A percentile compares a stretch with the other conserved stretches of the same genome.
Evolutionary conservation across 257 asterid genomes (phyloP).

Genomic region (Rubia yunnanensis): DNA sequence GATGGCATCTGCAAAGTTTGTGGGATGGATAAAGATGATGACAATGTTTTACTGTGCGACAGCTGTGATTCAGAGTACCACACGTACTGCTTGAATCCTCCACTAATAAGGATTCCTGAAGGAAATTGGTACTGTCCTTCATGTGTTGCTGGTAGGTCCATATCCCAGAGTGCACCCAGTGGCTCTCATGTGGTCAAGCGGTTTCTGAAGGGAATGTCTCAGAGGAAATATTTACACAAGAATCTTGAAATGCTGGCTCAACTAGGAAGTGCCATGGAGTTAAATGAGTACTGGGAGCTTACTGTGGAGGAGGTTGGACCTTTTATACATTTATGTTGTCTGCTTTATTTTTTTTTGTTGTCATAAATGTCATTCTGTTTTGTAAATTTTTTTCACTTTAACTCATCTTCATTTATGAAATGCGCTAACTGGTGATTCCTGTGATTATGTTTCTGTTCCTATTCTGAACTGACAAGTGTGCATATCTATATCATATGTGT

Average conservation of each 20-base stretch:
- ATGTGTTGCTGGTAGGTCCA: slow-evolving; percentile 52
- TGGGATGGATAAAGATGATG: slow-evolving; percentile 93
- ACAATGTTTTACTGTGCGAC: slow-evolving; percentile 79
- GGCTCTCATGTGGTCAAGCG: slow-evolving; percentile 26
- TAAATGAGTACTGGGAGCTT: slow-evolving; percentile 74
- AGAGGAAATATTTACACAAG: slow-evolving; percentile 36
- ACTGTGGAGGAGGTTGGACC: slow-evolving; percentile 66
- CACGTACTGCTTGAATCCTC: slow-evolving; percentile 91
- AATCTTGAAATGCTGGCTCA: slow-evolving; percentile 51
- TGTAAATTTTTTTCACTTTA: background rate
- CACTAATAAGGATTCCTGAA: slow-evolving; percentile 67
- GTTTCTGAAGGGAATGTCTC: slow-evolving; percentile 28
- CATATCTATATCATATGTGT: background rate
- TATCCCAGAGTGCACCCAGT: slow-evolving; percentile 25
- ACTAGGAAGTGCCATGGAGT: slow-evolving; percentile 57
- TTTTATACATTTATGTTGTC: background rate
- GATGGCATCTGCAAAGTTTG: slow-evolving; percentile 94
- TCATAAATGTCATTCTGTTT: background rate
- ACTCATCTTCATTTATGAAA: background rate
- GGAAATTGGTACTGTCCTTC: slow-evolving; percentile 98
- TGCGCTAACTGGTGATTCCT: background rate
- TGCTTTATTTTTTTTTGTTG: background rate
- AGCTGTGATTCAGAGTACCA: slow-evolving; percentile 88
- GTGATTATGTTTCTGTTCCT: background rate
- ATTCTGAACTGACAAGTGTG: background rate